Base-by-base conservation (phyloP, 2,329 filamentous ascomycete species). In the Clarireedia hainanense region DNA sequence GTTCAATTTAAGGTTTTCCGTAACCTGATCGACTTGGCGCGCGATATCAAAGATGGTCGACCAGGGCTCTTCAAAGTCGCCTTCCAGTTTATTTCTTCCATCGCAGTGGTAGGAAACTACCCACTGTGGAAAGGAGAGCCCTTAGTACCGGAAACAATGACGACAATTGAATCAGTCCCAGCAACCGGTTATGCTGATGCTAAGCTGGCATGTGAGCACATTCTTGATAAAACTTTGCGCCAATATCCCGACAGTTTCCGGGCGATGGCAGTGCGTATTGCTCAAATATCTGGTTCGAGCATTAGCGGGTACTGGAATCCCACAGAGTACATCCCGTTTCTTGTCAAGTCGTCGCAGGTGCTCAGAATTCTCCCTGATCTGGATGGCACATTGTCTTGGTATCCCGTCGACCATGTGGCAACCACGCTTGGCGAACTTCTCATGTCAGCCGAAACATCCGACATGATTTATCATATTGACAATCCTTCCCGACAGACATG, bases 251-350 rank as follows among this genome's bases (percentile, higher is more conserved):
- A 69, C 0, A 65, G 60, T 1, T 79, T 81, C 67, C 71, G 70
- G 15, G 58, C 74, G 0, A 74, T 72, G 67, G 66, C 64, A 0
- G 73, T 77, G 0, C 72, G 79, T 0, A 68, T 74, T 0, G 80
- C 76, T 0, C 80, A 83, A 63, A 76, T 83, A 42, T 70, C 79
- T 1, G 80, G 80, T 0, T 76, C 74, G 0, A 72, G 62, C 3
- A 69, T 55, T 0, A 79, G 68, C 53, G 79, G 79, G 0, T 76
- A 75, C 61, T 83, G 80, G 80, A 83, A 82, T 59, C 67, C 73
- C 0, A 69, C 71, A 27, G 78, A 82, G 61, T 76, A 81, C 58
- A 66, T 81, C 12, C 62, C 69, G 0, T 78, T 78, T 58, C 55
- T 82, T 23, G 63, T 79, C 51, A 80, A 80, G 63, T 76, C 74